phyloP scores from a whole-genome alignment of 768 basidiomycete species.

The Lentinula boryana region DNA sequence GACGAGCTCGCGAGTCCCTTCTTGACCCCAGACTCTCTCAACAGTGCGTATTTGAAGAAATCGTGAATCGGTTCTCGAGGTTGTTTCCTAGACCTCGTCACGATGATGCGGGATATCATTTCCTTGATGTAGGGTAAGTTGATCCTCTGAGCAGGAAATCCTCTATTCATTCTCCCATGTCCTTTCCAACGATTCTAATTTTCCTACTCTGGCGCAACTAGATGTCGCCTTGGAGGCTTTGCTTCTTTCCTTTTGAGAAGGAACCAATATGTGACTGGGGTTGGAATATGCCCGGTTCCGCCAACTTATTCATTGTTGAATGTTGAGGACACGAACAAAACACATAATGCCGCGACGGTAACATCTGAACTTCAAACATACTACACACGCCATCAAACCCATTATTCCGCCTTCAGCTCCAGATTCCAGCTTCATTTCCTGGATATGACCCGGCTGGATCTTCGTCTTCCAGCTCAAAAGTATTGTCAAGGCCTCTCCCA shows the following conservation, averaged over 20 bases:
- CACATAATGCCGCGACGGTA: no score
- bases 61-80: not conserved
- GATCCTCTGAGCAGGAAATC: no score
- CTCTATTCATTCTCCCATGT: no score
- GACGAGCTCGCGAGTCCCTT: no score
- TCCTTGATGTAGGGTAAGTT: not conserved
- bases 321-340: constrained; percentile 19
- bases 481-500: not conserved
- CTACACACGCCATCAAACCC: not conserved
- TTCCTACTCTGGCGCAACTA: not conserved
- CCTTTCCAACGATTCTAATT: no score
- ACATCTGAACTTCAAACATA: constrained; percentile 10
- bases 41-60: not conserved
- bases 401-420: not conserved
- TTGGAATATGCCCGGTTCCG: constrained; percentile 17
- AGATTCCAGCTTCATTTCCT: constrained; percentile 14
- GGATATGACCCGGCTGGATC: constrained; percentile 12
- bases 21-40: no score
- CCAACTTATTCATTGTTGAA: constrained; percentile 15
- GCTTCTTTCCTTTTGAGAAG: constrained; percentile 21
- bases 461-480: not conserved
- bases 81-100: not conserved
- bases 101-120: not conserved
- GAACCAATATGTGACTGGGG: constrained; percentile 17
- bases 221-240: constrained; percentile 25